Evolutionary conservation across 176 grass and related monocot species (phyloP).

Genomic region (Phoenix roebelenii): DNA sequence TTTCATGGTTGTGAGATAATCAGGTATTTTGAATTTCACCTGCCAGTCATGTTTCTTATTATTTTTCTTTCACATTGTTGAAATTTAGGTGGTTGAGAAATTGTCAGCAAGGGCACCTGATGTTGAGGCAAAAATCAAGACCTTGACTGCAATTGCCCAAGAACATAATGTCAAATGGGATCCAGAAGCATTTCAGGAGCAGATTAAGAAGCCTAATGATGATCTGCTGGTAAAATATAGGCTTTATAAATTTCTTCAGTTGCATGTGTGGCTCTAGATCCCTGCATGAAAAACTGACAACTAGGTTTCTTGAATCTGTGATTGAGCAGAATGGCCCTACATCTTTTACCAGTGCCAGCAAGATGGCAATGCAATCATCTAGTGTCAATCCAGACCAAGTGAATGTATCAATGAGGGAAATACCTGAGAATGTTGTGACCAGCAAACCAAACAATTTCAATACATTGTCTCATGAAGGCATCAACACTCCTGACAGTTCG

Average conservation of each 20-base stretch:
- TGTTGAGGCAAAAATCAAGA: conserved; percentile 66
- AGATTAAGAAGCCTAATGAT: conserved; percentile 57
- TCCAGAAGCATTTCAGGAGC: conserved; percentile 70
- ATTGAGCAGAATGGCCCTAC: conserved; percentile 43
- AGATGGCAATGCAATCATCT: conserved; percentile 17
- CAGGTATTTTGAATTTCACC: no score
- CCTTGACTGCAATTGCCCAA: conserved; percentile 66
- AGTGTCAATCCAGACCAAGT: conserved; percentile 11
- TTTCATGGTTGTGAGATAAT: no score
- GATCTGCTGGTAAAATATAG: conserved; percentile 41
- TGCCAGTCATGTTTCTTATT: conserved; percentile 1
- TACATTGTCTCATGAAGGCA: background rate
- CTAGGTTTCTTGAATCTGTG: background rate
- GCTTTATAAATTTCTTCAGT: conserved; percentile 1
- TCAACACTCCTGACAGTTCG: conserved; percentile 14
- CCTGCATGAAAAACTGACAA: no score
- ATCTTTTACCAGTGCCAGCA: conserved; percentile 41
- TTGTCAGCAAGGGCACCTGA: conserved; percentile 85
- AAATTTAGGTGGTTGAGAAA: conserved; percentile 69
- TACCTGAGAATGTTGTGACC: conserved; percentile 14
- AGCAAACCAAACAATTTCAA: background rate
- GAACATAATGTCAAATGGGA: conserved; percentile 91
- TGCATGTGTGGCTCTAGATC: no score
- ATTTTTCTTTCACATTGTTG: background rate
- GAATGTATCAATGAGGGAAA: conserved; percentile 13